Conservation (phyloP, 129 eudicot genomes). For the Tagetes erecta region DNA sequence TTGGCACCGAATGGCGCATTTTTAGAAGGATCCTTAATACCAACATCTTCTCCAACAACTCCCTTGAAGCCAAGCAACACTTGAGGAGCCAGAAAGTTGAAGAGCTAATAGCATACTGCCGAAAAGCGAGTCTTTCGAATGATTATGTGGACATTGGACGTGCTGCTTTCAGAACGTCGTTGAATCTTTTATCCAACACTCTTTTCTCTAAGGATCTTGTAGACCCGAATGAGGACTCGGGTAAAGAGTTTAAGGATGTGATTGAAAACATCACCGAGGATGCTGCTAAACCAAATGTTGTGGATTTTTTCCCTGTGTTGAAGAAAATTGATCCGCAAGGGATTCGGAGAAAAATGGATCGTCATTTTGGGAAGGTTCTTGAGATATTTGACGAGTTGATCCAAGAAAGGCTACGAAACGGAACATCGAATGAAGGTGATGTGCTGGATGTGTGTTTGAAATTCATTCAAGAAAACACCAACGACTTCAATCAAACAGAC, state of each 20-base stretch:
- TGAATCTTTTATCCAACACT: constrained; percentile 50
- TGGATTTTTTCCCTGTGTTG: constrained; percentile 26
- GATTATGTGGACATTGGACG: constrained; percentile 46
- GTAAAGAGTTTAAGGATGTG: constrained; percentile 51
- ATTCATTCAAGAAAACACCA: not conserved
- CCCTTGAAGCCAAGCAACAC: constrained; percentile 49
- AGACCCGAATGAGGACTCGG: constrained; percentile 36
- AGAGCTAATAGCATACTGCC: constrained; percentile 44
- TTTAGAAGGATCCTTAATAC: constrained; percentile 25
- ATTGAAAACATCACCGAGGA: constrained; percentile 45
- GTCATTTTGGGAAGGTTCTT: not conserved
- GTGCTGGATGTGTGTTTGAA: constrained; percentile 1
- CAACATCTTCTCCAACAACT: constrained; percentile 43
- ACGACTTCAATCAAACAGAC: not conserved
- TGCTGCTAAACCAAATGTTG: constrained; percentile 40
- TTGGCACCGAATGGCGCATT: constrained; percentile 24
- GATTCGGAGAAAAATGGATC: not conserved
- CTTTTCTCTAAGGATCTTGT: constrained; percentile 55
- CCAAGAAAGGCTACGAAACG: not conserved
- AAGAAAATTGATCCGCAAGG: constrained; percentile 20
- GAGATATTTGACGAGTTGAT: not conserved
- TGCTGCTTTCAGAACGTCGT: constrained; percentile 45
- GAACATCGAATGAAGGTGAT: not conserved
- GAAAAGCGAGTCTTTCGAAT: constrained; percentile 34
- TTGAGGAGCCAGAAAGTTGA: constrained; percentile 41